Evolutionary conservation across 371 early-diverging fungal genomes (phyloP).

Genomic region (Gilbertella persicaria): DNA sequence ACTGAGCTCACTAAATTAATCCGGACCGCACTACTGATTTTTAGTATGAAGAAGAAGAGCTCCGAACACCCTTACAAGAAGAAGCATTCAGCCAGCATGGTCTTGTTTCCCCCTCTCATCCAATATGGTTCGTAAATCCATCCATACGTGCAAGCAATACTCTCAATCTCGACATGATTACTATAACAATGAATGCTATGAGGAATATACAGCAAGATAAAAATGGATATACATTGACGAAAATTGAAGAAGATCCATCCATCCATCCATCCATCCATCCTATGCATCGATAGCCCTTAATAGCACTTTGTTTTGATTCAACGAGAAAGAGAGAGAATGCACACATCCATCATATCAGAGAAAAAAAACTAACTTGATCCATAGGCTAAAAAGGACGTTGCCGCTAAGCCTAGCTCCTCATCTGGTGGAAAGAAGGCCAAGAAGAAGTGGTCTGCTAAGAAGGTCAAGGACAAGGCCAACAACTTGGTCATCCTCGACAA

Average conservation of each 20-base stretch:
- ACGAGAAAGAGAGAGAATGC: neutral
- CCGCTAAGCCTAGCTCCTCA: slow-evolving; percentile 69
- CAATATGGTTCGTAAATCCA: slow-evolving; percentile 29
- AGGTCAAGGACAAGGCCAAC: slow-evolving; percentile 97
- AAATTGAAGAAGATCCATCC: no score
- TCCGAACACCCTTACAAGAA: slow-evolving; percentile 21
- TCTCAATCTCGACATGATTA: neutral
- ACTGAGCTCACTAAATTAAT: no score
- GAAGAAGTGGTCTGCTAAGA: slow-evolving; percentile 97
- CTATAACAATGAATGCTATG: neutral
- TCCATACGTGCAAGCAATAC: neutral
- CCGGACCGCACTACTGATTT: slow-evolving; percentile 10
- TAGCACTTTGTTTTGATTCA: no score
- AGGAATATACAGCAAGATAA: neutral
- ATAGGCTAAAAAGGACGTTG: slow-evolving; percentile 69
- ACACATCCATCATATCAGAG: neutral
- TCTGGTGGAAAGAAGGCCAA: slow-evolving; percentile 89
- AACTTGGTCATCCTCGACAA: slow-evolving; percentile 93
- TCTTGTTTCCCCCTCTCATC: slow-evolving; percentile 31
- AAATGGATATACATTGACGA: neutral
- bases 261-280: no score
- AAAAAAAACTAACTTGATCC: neutral
- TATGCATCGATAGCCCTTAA: no score
- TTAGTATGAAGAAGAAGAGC: slow-evolving; percentile 1
- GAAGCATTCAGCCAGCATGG: slow-evolving; percentile 4